Evolutionary conservation across 139 green algal genomes (phyloP), one percentile per base, ranked within the genome.

Genomic region (Auxenochlorella protothecoides): DNA sequence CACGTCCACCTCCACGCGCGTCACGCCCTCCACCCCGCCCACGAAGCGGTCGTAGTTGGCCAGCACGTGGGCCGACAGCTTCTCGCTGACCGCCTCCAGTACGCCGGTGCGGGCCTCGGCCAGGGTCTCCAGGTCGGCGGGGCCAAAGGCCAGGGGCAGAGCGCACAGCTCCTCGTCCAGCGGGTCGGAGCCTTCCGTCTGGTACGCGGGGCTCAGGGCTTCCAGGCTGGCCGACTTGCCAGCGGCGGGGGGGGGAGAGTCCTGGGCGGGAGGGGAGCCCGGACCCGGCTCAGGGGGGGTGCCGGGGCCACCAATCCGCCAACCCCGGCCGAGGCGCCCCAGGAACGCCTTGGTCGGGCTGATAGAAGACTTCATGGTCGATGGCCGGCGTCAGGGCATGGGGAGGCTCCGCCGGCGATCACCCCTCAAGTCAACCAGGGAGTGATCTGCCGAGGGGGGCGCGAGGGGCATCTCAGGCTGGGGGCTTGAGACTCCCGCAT

Each of bases 1-100:
- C 5, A 85, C 55, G 64, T 81, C 72, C 8, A 16, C 13, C 74
- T 85, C 76, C 55, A 85, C 74, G 8, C 55, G 59, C 8, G 59
- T 71, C 3, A 83, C 78, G 53, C 85, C 78, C 14, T 79, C 67
- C 44, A 87, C 73, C 3, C 79, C 83, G 14, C 53, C 55, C 54
- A 80, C 72, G 67, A 88, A 83, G 5, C 61, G 63, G 57, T 79
- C 71, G 60, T 85, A 88, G 65, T 86, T 82, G 57, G n/a, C 52
- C 10, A 87, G 66, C 55, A 88, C 74, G 51, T 85, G 76, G 63
- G 65, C 8, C 6, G 72, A 74, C 69, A 88, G 78, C 63, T 74
- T 77, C 55, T 85, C 78, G 64, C 71, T 79, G 8, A 88, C 82
- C 5, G 78, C 72, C 77, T 88, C 83, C 15, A 88, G 68, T 6